A percentile compares a stretch with the other conserved stretches of the same genome.
Conservation (phyloP, 1,284 basidiomycete species). For the Meripilus lineatus region DNA sequence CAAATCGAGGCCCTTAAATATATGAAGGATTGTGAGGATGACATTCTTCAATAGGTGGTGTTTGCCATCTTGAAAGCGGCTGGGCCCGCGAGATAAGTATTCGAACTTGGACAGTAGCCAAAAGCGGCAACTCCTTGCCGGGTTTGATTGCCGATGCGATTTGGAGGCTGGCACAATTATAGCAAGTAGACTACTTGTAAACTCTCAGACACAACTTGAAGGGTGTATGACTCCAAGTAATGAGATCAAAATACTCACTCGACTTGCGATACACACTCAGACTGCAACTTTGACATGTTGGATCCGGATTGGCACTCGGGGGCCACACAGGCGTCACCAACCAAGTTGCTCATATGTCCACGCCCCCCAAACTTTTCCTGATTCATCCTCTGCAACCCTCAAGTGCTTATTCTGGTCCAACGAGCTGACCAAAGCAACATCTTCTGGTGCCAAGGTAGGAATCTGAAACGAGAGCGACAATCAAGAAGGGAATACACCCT, state of each 20-base stretch:
- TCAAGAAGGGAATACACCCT: not conserved
- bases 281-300: not conserved
- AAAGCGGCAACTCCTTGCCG: not conserved
- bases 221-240: not conserved
- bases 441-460: constrained; percentile 38
- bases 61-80: no score
- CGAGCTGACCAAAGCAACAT: constrained; percentile 42
- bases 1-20: no score
- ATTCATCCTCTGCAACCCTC: constrained; percentile 24
- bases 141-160: not conserved
- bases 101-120: no score
- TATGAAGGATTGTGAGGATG: no score
- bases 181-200: not conserved
- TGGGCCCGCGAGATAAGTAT: no score
- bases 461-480: constrained; percentile 23
- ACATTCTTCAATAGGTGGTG: no score
- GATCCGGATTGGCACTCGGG: not conserved
- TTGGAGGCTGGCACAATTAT: not conserved
- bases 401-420: constrained; percentile 49
- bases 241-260: not conserved
- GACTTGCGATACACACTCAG: not conserved
- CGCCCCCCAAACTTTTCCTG: constrained; percentile 35
- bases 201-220: not conserved
- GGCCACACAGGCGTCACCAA: constrained; percentile 31
- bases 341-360: constrained; percentile 48